Conservation (phyloP, 2,329 filamentous ascomycete species). For the Fusarium poae region DNA sequence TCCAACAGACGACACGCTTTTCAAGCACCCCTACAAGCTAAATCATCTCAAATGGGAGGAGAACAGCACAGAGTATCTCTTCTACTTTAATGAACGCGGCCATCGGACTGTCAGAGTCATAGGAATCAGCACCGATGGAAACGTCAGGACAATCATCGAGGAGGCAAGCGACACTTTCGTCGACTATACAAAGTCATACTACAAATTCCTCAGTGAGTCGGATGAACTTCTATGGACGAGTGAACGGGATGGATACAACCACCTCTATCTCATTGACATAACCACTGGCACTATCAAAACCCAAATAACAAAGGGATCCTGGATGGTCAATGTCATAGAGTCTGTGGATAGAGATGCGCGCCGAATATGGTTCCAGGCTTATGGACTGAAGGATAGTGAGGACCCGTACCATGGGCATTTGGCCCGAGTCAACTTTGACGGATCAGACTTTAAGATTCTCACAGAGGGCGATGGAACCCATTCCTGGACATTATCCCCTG, state of each 20-base stretch:
- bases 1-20: constrained; percentile 39
- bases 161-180: constrained; percentile 48
- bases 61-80: constrained; percentile 44
- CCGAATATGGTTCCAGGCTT: constrained; percentile 40
- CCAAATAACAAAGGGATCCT: constrained; percentile 48
- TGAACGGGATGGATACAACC: constrained; percentile 49
- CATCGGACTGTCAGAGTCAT: constrained; percentile 45
- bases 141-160: constrained; percentile 39
- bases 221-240: constrained; percentile 49
- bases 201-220: constrained; percentile 9
- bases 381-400: constrained; percentile 38
- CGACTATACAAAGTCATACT: constrained; percentile 43
- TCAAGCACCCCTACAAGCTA: constrained; percentile 44
- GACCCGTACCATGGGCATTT: constrained; percentile 50
- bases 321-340: constrained; percentile 46
- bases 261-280: constrained; percentile 47
- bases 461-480: constrained; percentile 50
- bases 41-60: constrained; percentile 45
- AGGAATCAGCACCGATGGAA: constrained; percentile 29
- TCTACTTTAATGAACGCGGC: constrained; percentile 49
- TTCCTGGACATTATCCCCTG: constrained; percentile 42
- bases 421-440: constrained; percentile 45
- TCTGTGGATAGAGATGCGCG: constrained; percentile 37
- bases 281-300: constrained; percentile 29
- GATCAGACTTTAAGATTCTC: constrained; percentile 43